A percentile compares a stretch with the other conserved stretches of the same genome.
Evolutionary conservation across 1,284 basidiomycete species (phyloP).

Genomic region (Acaromyces ingoldii): DNA sequence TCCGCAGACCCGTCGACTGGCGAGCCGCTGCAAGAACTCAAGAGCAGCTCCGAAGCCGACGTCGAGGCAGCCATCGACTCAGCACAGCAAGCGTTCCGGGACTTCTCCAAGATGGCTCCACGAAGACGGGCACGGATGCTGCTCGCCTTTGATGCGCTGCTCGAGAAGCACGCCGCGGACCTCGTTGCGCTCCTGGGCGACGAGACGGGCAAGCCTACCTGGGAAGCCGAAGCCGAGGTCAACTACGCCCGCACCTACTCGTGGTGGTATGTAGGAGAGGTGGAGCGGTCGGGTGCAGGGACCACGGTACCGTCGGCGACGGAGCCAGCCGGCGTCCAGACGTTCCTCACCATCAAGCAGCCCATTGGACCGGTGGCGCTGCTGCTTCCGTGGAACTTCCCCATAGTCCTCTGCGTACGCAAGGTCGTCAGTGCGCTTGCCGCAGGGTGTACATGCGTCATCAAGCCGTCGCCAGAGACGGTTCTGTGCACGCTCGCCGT

Average conservation of each 20-base stretch:
- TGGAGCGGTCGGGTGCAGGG: slow-evolving; percentile 51
- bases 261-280: slow-evolving; percentile 7
- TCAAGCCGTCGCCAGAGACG: slow-evolving; percentile 94
- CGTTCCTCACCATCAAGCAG: slow-evolving; percentile 87
- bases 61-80: slow-evolving; percentile 17
- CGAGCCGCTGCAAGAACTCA: slow-evolving; percentile 5
- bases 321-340: no score
- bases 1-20: slow-evolving; percentile 8
- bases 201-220: slow-evolving; percentile 24
- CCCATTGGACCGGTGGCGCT: slow-evolving; percentile 62
- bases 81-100: slow-evolving; percentile 9
- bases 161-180: slow-evolving; percentile 19
- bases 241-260: slow-evolving; percentile 8
- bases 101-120: slow-evolving; percentile 13
- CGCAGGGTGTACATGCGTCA: slow-evolving; percentile 87
- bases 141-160: slow-evolving; percentile 19
- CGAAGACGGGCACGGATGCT: slow-evolving; percentile 19
- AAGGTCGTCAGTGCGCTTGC: slow-evolving; percentile 82
- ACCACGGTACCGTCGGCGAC: slow-evolving; percentile 77
- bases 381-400: slow-evolving; percentile 29
- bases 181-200: slow-evolving; percentile 21
- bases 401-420: slow-evolving; percentile 70
- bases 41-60: slow-evolving; percentile 15
- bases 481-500: slow-evolving; percentile 96
- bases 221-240: slow-evolving; percentile 25